phyloP scores from a whole-genome alignment of 768 basidiomycete genomes.

The Glaciozyma antarctica region DNA sequence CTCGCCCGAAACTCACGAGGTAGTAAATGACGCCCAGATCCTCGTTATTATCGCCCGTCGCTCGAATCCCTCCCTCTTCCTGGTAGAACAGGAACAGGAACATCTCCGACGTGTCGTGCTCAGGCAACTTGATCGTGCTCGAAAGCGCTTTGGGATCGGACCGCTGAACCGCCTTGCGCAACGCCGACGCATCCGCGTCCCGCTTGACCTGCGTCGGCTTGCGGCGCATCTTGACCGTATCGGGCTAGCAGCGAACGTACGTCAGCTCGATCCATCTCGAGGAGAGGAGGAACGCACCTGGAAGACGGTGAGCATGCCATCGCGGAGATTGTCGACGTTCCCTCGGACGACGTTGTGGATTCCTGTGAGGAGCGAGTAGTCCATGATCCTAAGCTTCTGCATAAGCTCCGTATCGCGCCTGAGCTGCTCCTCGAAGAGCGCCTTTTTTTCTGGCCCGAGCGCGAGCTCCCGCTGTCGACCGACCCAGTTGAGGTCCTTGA shows the following conservation, averaged over 20 bases:
- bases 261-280: not conserved
- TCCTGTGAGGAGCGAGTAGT: slow-evolving; percentile 87
- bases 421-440: slow-evolving; percentile 81
- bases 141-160: slow-evolving; percentile 64
- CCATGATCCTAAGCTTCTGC: slow-evolving; percentile 79
- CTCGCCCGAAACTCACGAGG: slow-evolving; percentile 19
- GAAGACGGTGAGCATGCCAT: slow-evolving; percentile 84
- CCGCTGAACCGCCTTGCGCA: slow-evolving; percentile 73
- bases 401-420: slow-evolving; percentile 77
- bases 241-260: slow-evolving; percentile 48
- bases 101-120: slow-evolving; percentile 55
- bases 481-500: slow-evolving; percentile 98
- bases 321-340: slow-evolving; percentile 81
- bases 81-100: slow-evolving; percentile 85
- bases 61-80: slow-evolving; percentile 85
- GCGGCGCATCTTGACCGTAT: slow-evolving; percentile 51
- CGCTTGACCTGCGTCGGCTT: slow-evolving; percentile 51
- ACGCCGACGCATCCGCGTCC: slow-evolving; percentile 66
- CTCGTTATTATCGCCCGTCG: slow-evolving; percentile 76
- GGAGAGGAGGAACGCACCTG: slow-evolving; percentile 52
- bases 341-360: slow-evolving; percentile 86
- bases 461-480: slow-evolving; percentile 64
- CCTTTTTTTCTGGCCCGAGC: slow-evolving; percentile 91
- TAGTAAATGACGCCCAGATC: slow-evolving; percentile 49
- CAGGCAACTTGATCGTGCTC: slow-evolving; percentile 51